A percentile compares a stretch with the other conserved stretches of the same genome.
These are phyloP conservation scores for Emergomyces pasteurianus DNA, from an alignment of 2,329 filamentous ascomycete species.

Conservation along the genomic window DNA sequence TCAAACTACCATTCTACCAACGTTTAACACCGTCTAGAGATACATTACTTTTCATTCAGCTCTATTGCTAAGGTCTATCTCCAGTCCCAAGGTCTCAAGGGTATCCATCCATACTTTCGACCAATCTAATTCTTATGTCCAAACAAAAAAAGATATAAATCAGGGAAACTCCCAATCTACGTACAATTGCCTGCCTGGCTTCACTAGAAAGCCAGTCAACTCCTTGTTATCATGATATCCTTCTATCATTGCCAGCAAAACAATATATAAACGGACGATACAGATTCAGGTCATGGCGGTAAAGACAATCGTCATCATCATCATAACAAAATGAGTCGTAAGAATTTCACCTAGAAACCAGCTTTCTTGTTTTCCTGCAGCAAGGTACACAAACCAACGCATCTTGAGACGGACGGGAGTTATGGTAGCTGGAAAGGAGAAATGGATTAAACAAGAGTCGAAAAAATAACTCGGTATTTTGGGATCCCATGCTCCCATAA, in stretches of 20 bases:
- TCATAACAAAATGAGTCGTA: not conserved
- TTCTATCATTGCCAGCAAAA: not conserved
- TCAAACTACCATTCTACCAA: not conserved
- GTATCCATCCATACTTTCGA: not conserved
- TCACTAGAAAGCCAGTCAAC: not conserved
- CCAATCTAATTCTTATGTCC: not conserved
- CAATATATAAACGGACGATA: not conserved
- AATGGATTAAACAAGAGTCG: not conserved
- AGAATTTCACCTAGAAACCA: not conserved
- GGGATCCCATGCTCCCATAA: not conserved
- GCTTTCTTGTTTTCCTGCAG: not conserved
- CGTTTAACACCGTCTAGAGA: not conserved
- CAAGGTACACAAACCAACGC: not conserved
- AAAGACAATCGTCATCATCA: slow-evolving; percentile 1
- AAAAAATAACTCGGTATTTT: not conserved
- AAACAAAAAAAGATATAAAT: not conserved
- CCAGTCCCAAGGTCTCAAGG: not conserved
- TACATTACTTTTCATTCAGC: not conserved
- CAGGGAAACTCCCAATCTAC: not conserved
- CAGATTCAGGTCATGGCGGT: not conserved
- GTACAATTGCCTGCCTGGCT: not conserved
- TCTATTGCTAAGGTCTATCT: not conserved
- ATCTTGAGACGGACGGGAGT: not conserved
- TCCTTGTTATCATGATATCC: not conserved
- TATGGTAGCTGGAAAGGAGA: not conserved